Evolutionary conservation across 257 asterid species (phyloP), one percentile per base, ranked within the genome.

Genomic region (Verbascum thapsus): DNA sequence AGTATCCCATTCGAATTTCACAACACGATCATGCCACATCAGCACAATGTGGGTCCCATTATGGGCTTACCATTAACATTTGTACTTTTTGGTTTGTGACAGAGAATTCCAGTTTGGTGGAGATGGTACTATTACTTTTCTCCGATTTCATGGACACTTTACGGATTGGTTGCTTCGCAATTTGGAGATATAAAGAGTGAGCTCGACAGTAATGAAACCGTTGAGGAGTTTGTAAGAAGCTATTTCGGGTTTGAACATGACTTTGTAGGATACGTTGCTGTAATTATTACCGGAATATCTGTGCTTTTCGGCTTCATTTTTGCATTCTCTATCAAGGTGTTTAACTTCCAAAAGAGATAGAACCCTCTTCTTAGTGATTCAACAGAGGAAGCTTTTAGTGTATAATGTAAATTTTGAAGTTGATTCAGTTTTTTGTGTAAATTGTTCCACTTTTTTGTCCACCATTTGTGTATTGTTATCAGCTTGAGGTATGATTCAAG

Each of bases 51-150:
- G 32, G 32, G 32, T 1, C 5, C 32, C 32, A 1, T 26, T 26
- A 26, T 13, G 40, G 20, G 16, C 38, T 67, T 49, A 48, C 39
- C 12, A 32, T 11, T 30, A 39, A 0, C 15, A 10, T 30, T 1
- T n/a, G 15, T 16, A 56, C 67, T 10, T 6, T 19, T 19, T 7
- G 5, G 53, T 44, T 71, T 39, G 18, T 15, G 7, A 58, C 90
- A 88, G 96, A 85, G 95, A 69, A 85, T 85, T 32, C 96, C 96
- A 2, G 72, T 74, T 37, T 86, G 95, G 96, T 88, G 96, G 96
- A 72, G 82, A 47, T 88, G 96, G 95, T 83, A 80, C 87, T 84
- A 77, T 51, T 84, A 82, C 58, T 8, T 59, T 10, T 77, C 79
- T 35, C 94, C 95, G 5, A 48, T 80, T 37, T 72, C 88, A 0